Evolutionary conservation across 1,139 yeast species (phyloP).

Genomic region (Candida glucosophila): DNA sequence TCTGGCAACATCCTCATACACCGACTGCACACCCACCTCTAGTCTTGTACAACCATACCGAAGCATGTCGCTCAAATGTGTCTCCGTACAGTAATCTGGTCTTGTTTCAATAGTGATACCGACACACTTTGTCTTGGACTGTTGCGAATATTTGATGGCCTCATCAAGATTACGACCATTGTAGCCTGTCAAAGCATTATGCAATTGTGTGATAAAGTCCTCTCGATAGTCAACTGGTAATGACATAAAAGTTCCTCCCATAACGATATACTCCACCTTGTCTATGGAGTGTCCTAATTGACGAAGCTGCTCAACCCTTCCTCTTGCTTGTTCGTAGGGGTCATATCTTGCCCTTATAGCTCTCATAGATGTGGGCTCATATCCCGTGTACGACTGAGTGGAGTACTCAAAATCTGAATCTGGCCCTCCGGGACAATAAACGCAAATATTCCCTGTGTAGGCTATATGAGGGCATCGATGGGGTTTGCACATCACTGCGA

Average conservation of each 20-base stretch:
- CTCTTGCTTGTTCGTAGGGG: slow-evolving; percentile 98
- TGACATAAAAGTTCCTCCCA: slow-evolving; percentile 99
- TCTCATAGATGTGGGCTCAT: slow-evolving; percentile 98
- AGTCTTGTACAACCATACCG: slow-evolving; percentile 93
- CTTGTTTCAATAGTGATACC: slow-evolving; percentile 98
- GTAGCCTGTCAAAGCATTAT: slow-evolving; percentile 91
- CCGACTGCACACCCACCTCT: slow-evolving; percentile 96
- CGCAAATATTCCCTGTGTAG: slow-evolving; percentile 97
- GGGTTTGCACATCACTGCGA: slow-evolving; percentile 98
- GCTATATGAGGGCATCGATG: slow-evolving; percentile 99
- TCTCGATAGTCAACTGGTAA: slow-evolving; percentile 85
- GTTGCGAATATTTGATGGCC: slow-evolving; percentile 86
- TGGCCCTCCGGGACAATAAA: slow-evolving; percentile 99
- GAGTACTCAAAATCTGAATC: slow-evolving; percentile 97
- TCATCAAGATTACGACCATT: slow-evolving; percentile 85
- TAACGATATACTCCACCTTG: slow-evolving; percentile 92
- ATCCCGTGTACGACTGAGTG: slow-evolving; percentile 96
- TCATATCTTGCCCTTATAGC: slow-evolving; percentile 97
- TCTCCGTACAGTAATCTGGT: slow-evolving; percentile 96
- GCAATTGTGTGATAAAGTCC: slow-evolving; percentile 77
- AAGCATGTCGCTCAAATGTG: slow-evolving; percentile 92
- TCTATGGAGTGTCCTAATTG: slow-evolving; percentile 95
- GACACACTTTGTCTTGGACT: slow-evolving; percentile 92
- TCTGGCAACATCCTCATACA: slow-evolving; percentile 96
- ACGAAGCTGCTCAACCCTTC: slow-evolving; percentile 90